Evolutionary conservation across 1,284 basidiomycete species (phyloP), one percentile per base, ranked within the genome.

Genomic region (Cryptococcus sp.): DNA sequence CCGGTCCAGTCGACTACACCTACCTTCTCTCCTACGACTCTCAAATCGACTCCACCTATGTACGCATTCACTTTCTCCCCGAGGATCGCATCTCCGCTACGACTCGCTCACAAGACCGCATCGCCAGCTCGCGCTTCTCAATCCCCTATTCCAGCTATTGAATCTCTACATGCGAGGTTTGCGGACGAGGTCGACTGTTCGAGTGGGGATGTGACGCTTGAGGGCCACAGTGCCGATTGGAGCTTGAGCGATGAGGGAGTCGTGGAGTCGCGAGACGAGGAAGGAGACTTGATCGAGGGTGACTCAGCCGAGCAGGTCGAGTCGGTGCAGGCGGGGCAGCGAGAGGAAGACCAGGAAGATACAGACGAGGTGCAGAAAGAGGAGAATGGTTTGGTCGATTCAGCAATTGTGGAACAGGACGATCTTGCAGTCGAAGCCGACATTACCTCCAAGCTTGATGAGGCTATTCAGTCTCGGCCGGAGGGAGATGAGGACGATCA

Each of bases 401-500:
- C 36, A 7, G 5, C 36, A 7, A 39, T 39, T 7, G 36, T 7
- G 18, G 7, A 19, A 7, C 7, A 39, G 14, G 5, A 28, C 11
- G 28, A 28, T 28, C 28, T 28, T 4, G 28, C 4, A 11, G 5
- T 28, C 28, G 28, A n/a, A 45, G n/a, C 43, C 43, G 22, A 18
- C 7, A 4, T 16, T 7, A 40, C 16, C 16, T 7, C 37, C 16
- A 5, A 40, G 21, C 37, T 40, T 7, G n/a, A 14, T 5, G 21
- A n/a, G 7, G 37, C 7, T 7, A 14, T 36, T 36, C 37, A 21
- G 37, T 40, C 21, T 18, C 19, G n/a, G 45, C 18, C 39, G n/a
- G 47, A 25, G 5, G 9, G 16, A 23, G 51, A 39, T 19, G 34
- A 74, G 66, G 14, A 75, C 79, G 37, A 79, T 32, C 51, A 56